phyloP scores from a whole-genome alignment of 2,329 filamentous ascomycete genomes.

The Penicillium brevicompactum region DNA sequence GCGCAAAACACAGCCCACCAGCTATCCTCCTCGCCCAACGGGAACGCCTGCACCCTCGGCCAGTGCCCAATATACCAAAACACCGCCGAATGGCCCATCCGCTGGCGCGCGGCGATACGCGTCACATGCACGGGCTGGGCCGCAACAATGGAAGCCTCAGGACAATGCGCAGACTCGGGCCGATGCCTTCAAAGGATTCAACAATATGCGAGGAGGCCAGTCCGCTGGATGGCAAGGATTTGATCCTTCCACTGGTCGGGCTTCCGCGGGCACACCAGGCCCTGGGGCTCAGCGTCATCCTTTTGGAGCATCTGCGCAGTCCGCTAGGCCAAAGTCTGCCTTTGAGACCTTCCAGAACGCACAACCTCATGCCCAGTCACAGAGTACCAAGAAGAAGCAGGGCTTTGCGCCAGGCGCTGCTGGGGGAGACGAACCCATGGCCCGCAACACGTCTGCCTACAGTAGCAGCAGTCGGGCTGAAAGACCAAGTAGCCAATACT shows the following conservation, averaged over 20 bases:
- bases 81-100: conserved; percentile 35
- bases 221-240: conserved; percentile 42
- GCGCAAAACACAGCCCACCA: conserved; percentile 31
- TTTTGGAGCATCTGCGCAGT: conserved; percentile 22
- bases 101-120: conserved; percentile 44
- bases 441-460: conserved; percentile 55
- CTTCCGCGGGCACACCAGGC: conserved; percentile 24
- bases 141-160: conserved; percentile 41
- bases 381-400: conserved; percentile 49
- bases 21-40: conserved; percentile 27
- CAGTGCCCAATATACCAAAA: conserved; percentile 14
- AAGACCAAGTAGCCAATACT: conserved; percentile 37
- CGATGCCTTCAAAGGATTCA: conserved; percentile 48
- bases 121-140: conserved; percentile 43
- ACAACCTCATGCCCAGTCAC: conserved; percentile 41
- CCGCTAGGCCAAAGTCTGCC: conserved; percentile 39
- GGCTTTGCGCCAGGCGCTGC: conserved; percentile 62
- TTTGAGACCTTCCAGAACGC: conserved; percentile 43
- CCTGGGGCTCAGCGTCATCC: conserved; percentile 21
- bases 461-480: conserved; percentile 39
- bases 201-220: conserved; percentile 44
- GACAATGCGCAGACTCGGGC: conserved; percentile 45
- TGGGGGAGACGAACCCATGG: conserved; percentile 62
- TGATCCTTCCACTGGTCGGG: conserved; percentile 40
- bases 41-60: conserved; percentile 24